These are phyloP conservation scores for Beauveria medogensis DNA, from an alignment of 2,329 filamentous ascomycete genomes.

Conservation along the genomic window DNA sequence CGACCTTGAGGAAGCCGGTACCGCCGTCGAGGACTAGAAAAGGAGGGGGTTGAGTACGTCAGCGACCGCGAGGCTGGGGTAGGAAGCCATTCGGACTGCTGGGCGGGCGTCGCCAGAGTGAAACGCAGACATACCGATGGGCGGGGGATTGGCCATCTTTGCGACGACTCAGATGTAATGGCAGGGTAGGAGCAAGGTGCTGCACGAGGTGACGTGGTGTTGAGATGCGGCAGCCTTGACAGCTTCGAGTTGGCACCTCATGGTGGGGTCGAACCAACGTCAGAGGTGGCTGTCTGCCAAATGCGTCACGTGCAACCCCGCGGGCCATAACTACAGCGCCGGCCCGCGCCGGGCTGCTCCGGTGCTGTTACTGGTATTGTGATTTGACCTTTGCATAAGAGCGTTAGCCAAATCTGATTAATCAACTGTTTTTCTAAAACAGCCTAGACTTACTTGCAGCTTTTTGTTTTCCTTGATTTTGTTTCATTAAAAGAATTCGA, in stretches of 20 bases:
- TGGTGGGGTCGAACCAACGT: conserved; percentile 30
- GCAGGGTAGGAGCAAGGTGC: not conserved
- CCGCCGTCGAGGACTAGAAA: conserved; percentile 90
- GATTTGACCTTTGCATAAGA: not conserved
- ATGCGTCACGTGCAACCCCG: conserved; percentile 32
- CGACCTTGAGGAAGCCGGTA: conserved; percentile 98
- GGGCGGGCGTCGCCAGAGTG: conserved; percentile 8
- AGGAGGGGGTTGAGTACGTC: conserved; percentile 14
- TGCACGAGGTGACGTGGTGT: conserved; percentile 9
- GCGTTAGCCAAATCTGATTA: not conserved
- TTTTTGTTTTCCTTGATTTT: conserved; percentile 5
- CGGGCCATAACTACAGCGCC: conserved; percentile 9
- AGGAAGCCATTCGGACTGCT: conserved; percentile 12
- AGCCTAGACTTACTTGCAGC: not conserved
- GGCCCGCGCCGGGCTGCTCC: not conserved
- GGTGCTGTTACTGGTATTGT: not conserved
- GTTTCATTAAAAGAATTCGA: not conserved
- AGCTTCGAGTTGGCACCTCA: conserved; percentile 2
- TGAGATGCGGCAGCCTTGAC: conserved; percentile 4
- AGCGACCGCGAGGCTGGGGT: conserved; percentile 14
- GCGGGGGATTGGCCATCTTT: conserved; percentile 43
- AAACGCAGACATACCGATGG: conserved; percentile 40
- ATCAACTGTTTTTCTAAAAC: not conserved
- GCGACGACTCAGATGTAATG: conserved; percentile 15
- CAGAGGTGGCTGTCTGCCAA: conserved; percentile 25